Evolutionary conservation across 257 asterid species (phyloP), one percentile per base, ranked within the genome.

Genomic region (Capsicum pubescens): DNA sequence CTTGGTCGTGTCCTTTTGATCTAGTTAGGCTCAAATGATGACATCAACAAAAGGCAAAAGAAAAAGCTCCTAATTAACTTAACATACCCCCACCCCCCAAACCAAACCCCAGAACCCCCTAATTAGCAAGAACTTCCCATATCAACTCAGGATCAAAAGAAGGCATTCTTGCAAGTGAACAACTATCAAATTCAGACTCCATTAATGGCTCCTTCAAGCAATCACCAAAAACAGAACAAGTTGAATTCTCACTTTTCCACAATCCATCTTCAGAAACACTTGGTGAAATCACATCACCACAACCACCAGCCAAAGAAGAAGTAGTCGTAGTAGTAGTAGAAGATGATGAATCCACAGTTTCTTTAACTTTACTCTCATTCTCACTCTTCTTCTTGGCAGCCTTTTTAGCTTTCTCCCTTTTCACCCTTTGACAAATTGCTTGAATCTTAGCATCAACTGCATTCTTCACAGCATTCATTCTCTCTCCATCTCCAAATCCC

Each of bases 401-500:
- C 79, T 85, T 89, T 4, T 86, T 87, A 0, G 92, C 86, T 83
- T 59, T 90, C 80, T 90, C 93, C 83, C 93, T 88, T 80, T 79
- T 93, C 61, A 91, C 95, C 93, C 91, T 95, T 87, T 90, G 93
- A 19, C 95, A 89, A 11, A 95, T 93, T 2, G 98, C 94, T 85
- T 92, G 97, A 79, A 96, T 92, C 86, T 96, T 96, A 2, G 98
- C 92, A 66, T 96, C 98, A 83, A 96, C 99, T 6, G 98, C 95
- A 76, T 81, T 89, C 91, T 86, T 93, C 86, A 96, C 44, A 54
- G 98, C 92, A n/a, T 84, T 84, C 74, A 93, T 63, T 78, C 85
- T 84, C 0, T 89, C 85, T 17, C 83, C 78, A 72, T 91, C 97
- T 7, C 91, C 93, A 58, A 96, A 87, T 60, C 97, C 97, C 46